A percentile compares a stretch with the other conserved stretches of the same genome.
phyloP scores from a whole-genome alignment of 2,329 filamentous ascomycete genomes.

The Fusarium dimerum region DNA sequence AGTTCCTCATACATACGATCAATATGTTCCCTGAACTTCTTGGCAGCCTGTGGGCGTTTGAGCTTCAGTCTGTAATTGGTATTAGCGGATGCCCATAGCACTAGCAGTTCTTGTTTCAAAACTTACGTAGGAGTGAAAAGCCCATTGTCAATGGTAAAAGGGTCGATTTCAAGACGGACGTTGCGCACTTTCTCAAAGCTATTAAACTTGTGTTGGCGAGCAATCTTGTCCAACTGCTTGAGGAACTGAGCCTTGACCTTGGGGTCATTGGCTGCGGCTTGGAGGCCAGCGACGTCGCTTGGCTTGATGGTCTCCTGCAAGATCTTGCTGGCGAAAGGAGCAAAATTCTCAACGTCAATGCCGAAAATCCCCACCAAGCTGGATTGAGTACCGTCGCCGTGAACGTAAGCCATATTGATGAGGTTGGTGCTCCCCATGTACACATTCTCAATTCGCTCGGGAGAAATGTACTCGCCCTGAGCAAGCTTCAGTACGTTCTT shows the following conservation, averaged over 20 bases:
- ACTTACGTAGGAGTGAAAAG: constrained; percentile 85
- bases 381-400: constrained; percentile 83
- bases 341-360: constrained; percentile 81
- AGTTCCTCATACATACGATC: constrained; percentile 60
- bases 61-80: constrained; percentile 53
- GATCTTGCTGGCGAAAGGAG: constrained; percentile 75
- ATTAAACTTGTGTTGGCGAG: constrained; percentile 84
- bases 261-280: constrained; percentile 65
- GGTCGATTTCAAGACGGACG: constrained; percentile 76
- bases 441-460: constrained; percentile 95
- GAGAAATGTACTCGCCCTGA: constrained; percentile 97
- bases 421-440: constrained; percentile 81
- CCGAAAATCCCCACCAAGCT: constrained; percentile 85
- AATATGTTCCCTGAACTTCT: constrained; percentile 54
- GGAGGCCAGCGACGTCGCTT: constrained; percentile 67
- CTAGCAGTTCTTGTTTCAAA: not conserved
- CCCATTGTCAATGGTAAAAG: constrained; percentile 92
- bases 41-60: constrained; percentile 58
- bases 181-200: constrained; percentile 83
- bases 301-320: constrained; percentile 66
- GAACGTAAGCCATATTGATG: constrained; percentile 80
- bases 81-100: constrained; percentile 11
- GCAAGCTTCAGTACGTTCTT: constrained; percentile 99
- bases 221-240: constrained; percentile 76
- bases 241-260: constrained; percentile 75